Evolutionary conservation across 306 rosid genomes (phyloP).

Genomic region (Cicer judaicum): DNA sequence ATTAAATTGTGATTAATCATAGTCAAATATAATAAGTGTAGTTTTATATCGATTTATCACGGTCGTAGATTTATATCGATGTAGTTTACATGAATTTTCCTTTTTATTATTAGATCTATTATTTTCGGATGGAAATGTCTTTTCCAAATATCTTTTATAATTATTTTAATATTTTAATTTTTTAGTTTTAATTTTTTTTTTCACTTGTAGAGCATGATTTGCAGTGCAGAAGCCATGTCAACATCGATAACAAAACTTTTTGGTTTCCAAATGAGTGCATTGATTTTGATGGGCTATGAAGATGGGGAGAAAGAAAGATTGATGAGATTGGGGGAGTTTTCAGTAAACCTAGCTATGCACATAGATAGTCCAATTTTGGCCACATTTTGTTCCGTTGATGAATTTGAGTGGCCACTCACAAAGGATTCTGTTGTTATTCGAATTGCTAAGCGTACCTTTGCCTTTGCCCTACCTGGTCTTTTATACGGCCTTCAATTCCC

Average conservation of each 20-base stretch:
- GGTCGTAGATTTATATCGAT: too few relatives aligned
- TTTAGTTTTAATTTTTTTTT: too few relatives aligned
- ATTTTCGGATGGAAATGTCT: too few relatives aligned
- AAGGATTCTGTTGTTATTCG: conserved; percentile 36
- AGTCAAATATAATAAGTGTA: too few relatives aligned
- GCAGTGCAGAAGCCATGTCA: too few relatives aligned
- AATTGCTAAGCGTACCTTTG: neutral
- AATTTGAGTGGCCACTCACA: conserved; percentile 43
- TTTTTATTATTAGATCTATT: too few relatives aligned
- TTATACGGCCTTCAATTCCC: conserved; percentile 44
- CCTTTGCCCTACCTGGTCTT: conserved; percentile 46
- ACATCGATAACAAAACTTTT: neutral
- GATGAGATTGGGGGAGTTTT: neutral
- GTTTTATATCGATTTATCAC: too few relatives aligned
- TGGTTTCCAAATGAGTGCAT: neutral
- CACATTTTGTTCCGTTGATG: conserved; percentile 13
- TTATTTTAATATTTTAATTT: too few relatives aligned
- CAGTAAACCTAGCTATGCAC: neutral
- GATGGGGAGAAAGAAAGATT: neutral
- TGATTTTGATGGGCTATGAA: conserved; percentile 20
- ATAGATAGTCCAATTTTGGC: neutral
- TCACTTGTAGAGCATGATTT: too few relatives aligned
- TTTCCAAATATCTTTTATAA: too few relatives aligned
- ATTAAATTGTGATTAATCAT: too few relatives aligned
- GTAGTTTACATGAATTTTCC: too few relatives aligned